phyloP scores from a whole-genome alignment of 805 yeast genomes.

The Sugiyamaella lignohabitans region DNA sequence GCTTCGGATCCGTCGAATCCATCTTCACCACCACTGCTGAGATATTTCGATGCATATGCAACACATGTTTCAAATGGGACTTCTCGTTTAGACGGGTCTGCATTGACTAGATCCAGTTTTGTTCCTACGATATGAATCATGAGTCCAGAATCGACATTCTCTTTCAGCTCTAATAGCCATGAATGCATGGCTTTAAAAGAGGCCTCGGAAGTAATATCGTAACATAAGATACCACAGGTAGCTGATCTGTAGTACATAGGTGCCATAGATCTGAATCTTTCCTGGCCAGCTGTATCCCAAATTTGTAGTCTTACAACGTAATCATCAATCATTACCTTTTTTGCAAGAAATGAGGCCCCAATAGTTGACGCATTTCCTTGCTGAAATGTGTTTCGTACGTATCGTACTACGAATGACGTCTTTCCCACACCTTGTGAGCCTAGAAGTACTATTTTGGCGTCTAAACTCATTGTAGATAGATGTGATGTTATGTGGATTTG shows the following conservation, averaged over 20 bases:
- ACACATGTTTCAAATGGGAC: slow-evolving; percentile 32
- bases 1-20: slow-evolving; percentile 24
- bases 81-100: slow-evolving; percentile 30
- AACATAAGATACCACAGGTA: slow-evolving; percentile 32
- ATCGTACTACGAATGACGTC: slow-evolving; percentile 32
- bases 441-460: slow-evolving; percentile 32
- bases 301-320: slow-evolving; percentile 42
- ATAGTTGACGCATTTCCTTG: slow-evolving; percentile 31
- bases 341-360: slow-evolving; percentile 33
- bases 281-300: slow-evolving; percentile 98
- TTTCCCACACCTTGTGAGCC: slow-evolving; percentile 35
- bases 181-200: slow-evolving; percentile 32
- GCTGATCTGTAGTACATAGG: slow-evolving; percentile 38
- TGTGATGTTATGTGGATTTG: background rate
- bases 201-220: slow-evolving; percentile 31
- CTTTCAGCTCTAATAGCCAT: slow-evolving; percentile 30
- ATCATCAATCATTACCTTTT: slow-evolving; percentile 30
- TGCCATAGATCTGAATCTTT: slow-evolving; percentile 83
- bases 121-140: slow-evolving; percentile 33
- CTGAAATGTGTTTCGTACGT: slow-evolving; percentile 32
- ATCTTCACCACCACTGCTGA: slow-evolving; percentile 18
- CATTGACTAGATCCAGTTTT: slow-evolving; percentile 30
- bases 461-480: slow-evolving; percentile 25
- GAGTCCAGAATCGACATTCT: slow-evolving; percentile 26
- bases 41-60: slow-evolving; percentile 26